These are phyloP conservation scores for Diaporthe longicolla DNA, from an alignment of 2,329 filamentous ascomycete genomes.

Conservation along the genomic window DNA sequence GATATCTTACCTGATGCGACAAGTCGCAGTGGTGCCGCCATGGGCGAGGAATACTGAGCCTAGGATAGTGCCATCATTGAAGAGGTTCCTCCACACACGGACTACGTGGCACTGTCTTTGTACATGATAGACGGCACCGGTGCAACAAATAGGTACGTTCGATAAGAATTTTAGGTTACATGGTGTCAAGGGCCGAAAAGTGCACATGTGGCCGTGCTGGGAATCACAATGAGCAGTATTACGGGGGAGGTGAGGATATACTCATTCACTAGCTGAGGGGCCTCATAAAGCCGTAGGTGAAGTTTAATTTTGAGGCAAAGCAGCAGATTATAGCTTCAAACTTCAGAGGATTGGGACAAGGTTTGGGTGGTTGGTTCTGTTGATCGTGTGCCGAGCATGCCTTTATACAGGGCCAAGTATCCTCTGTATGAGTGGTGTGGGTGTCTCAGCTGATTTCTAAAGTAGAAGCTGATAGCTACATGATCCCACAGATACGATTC, in stretches of 20 bases:
- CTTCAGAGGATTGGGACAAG: neutral
- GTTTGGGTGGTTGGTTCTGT: too few relatives aligned
- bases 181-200: conserved; percentile 57
- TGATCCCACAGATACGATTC: too few relatives aligned
- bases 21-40: too few relatives aligned
- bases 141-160: conserved; percentile 58
- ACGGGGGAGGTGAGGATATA: conserved; percentile 58
- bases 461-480: too few relatives aligned
- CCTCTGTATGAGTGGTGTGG: too few relatives aligned
- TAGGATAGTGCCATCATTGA: too few relatives aligned
- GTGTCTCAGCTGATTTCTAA: too few relatives aligned
- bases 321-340: neutral
- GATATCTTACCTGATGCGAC: too few relatives aligned
- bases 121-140: conserved; percentile 61
- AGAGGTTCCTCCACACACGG: conserved; percentile 56
- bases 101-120: conserved; percentile 61
- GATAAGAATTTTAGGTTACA: conserved; percentile 60
- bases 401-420: too few relatives aligned
- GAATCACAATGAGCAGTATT: conserved; percentile 56
- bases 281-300: neutral
- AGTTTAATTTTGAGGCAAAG: neutral
- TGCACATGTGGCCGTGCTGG: conserved; percentile 51
- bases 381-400: too few relatives aligned
- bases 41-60: too few relatives aligned
- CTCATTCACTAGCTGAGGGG: conserved; percentile 42